Evolutionary conservation across 805 yeast genomes (phyloP), one percentile per base, ranked within the genome.

Genomic region (Candida orba): DNA sequence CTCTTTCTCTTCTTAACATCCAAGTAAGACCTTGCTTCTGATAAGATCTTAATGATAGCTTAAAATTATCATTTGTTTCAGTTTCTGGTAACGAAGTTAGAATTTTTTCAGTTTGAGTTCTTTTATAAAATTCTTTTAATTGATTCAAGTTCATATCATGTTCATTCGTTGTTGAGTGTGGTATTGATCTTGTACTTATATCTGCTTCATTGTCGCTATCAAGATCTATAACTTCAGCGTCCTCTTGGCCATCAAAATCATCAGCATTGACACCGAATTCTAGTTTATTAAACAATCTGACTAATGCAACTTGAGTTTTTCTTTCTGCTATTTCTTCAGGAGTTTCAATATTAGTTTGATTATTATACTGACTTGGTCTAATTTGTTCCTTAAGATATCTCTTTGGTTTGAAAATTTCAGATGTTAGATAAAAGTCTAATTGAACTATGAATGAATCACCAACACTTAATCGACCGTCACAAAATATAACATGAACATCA

Each of bases 21-120:
- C 96, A 89, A 1, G 90, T 78, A 27, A 88, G 64, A 0, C 95
- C 96, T 53, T 82, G 87, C 48, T 76, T 80, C 62, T 91, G 98
- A 59, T 91, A 91, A 1, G 79, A 75, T 44, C 95, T 68, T 40
- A 91, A 64, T 1, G 66, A 65, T 40, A 90, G 52, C 8, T 68
- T 69, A 54, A 89, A 84, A 2, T 69, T 53, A 43, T 74, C 73
- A 1, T 55, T 53, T 6, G 67, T 49, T 3, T 79, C 79, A 1
- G 84, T 75, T 47, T 77, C 81, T 2, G 90, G 90, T 5, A 83
- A 65, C 23, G 72, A 67, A 10, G 75, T 73, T 17, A 76, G 53
- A 10, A 73, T 60, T n/a, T 76, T 79, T 3, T 76, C 72, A 9
- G 79, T 75, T 53, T 84, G 86, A 15, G 88, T 76, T n/a, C 81